These are phyloP conservation scores for Mortierella hygrophila DNA, from an alignment of 192 early-diverging fungal genomes.

Conservation along the genomic window DNA sequence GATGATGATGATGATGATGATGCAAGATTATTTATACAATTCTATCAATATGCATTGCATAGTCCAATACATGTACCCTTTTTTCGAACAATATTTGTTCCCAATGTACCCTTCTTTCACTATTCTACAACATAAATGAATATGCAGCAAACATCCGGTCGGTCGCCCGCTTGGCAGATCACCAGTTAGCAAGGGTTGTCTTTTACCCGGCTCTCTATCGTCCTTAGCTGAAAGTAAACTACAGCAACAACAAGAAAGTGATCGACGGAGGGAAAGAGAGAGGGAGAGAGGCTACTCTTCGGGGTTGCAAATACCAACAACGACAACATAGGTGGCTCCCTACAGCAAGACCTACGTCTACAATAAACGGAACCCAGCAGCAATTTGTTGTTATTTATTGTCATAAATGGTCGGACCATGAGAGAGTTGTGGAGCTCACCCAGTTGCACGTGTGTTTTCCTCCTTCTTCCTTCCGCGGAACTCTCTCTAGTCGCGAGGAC, in stretches of 20 bases:
- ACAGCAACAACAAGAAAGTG: neutral
- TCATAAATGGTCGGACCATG: neutral
- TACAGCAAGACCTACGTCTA: neutral
- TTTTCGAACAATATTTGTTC: neutral
- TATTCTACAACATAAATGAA: neutral
- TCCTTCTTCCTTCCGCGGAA: neutral
- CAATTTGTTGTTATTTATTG: neutral
- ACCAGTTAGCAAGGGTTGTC: neutral
- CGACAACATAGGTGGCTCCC: neutral
- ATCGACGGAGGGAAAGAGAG: neutral
- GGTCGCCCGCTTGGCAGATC: neutral
- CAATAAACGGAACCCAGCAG: neutral
- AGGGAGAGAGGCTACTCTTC: neutral
- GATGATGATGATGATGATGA: neutral
- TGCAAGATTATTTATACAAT: neutral
- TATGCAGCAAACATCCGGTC: neutral
- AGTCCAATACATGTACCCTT: neutral
- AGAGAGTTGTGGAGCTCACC: neutral
- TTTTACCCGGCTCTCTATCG: neutral
- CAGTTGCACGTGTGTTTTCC: neutral
- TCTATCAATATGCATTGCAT: neutral
- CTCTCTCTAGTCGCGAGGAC: neutral
- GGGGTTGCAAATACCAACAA: neutral
- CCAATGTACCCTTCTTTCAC: neutral
- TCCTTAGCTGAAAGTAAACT: neutral